These are phyloP conservation scores for Extremus antarcticus DNA, from an alignment of 495 filamentous ascomycete genomes.

Conservation along the genomic window DNA sequence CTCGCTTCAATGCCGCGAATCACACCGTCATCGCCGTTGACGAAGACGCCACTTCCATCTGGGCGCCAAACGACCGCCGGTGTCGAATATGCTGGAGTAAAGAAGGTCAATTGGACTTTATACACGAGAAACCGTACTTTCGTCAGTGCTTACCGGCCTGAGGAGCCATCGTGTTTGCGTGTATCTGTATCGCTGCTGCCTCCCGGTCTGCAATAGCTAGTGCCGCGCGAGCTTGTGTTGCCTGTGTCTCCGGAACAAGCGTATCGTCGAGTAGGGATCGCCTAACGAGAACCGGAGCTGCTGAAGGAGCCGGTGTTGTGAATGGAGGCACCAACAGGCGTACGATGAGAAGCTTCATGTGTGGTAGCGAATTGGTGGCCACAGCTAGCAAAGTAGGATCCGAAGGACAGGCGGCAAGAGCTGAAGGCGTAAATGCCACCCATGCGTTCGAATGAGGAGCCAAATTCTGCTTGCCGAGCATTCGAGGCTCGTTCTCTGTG, in stretches of 20 bases:
- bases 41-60: slow-evolving; percentile 54
- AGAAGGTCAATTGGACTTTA: too few relatives aligned
- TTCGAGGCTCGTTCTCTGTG: slow-evolving; percentile 25
- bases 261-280: slow-evolving; percentile 4
- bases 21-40: slow-evolving; percentile 59
- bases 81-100: slow-evolving; percentile 54
- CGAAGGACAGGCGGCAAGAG: slow-evolving; percentile 44
- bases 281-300: slow-evolving; percentile 1
- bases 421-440: slow-evolving; percentile 52
- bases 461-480: slow-evolving; percentile 49
- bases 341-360: slow-evolving; percentile 58
- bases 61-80: slow-evolving; percentile 56
- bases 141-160: too few relatives aligned
- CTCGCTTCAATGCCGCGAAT: slow-evolving; percentile 52
- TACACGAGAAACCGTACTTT: too few relatives aligned
- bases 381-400: slow-evolving; percentile 49
- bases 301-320: slow-evolving; percentile 1
- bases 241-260: slow-evolving; percentile 26
- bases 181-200: slow-evolving; percentile 47
- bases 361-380: slow-evolving; percentile 49
- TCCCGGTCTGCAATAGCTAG: slow-evolving; percentile 46
- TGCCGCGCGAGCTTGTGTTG: slow-evolving; percentile 39
- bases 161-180: slow-evolving; percentile 51
- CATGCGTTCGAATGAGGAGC: slow-evolving; percentile 55
- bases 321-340: slow-evolving; percentile 42